Conservation (phyloP, 2,329 filamentous ascomycete genomes). For the Fusarium buxicola region DNA sequence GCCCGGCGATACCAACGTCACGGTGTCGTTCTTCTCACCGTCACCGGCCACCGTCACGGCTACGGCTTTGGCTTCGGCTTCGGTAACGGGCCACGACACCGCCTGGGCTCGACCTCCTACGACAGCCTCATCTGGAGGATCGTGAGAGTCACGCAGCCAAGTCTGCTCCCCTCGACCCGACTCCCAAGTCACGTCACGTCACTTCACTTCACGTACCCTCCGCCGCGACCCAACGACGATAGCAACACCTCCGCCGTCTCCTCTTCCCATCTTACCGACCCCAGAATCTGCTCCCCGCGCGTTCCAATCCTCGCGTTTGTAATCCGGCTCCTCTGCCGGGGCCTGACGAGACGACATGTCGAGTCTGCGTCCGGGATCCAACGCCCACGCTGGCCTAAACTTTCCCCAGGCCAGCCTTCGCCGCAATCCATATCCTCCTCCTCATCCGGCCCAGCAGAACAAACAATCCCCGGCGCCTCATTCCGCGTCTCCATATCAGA, state of each 20-base stretch:
- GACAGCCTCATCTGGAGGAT: constrained; percentile 28
- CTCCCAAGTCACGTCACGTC: constrained; percentile 33
- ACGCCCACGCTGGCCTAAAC: constrained; percentile 64
- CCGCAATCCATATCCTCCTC: constrained; percentile 59
- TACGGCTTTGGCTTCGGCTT: constrained; percentile 33
- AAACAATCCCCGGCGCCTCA: constrained; percentile 68
- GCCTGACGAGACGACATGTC: constrained; percentile 56
- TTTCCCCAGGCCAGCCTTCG: constrained; percentile 64
- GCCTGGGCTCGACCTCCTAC: constrained; percentile 29
- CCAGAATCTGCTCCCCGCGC: constrained; percentile 19
- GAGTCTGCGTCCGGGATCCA: constrained; percentile 63
- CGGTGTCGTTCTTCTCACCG: constrained; percentile 35
- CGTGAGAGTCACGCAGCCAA: constrained; percentile 25
- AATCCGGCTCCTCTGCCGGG: constrained; percentile 39
- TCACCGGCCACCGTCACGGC: constrained; percentile 36
- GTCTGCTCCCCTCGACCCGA: constrained; percentile 7
- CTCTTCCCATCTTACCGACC: constrained; percentile 9
- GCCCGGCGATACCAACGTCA: constrained; percentile 39
- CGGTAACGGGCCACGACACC: constrained; percentile 34
- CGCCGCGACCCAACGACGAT: constrained; percentile 24
- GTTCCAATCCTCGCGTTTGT: constrained; percentile 24
- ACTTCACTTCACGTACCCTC: constrained; percentile 19
- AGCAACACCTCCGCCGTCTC: constrained; percentile 25
- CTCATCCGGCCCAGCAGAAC: constrained; percentile 63
- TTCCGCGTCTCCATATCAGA: constrained; percentile 66